phyloP scores from a whole-genome alignment of 805 yeast genomes.

The Sugiyamaella marilandica region DNA sequence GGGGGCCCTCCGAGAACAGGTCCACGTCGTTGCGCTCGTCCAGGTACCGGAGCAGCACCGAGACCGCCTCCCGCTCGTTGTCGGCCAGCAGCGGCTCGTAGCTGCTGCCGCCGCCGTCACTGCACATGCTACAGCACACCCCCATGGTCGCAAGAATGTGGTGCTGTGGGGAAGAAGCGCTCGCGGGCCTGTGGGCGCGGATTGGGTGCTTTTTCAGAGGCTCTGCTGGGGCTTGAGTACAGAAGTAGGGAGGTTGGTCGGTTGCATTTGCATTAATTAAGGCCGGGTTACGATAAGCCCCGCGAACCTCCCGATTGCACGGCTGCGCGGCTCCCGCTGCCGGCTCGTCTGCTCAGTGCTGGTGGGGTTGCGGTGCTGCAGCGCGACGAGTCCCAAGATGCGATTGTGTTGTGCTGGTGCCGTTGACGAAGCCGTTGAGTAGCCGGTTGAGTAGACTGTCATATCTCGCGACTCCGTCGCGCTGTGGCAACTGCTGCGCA shows the following conservation, averaged over 20 bases:
- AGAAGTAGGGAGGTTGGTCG: neutral
- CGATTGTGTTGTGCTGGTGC: too few relatives aligned
- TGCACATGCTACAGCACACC: conserved; percentile 21
- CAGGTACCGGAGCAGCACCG: conserved; percentile 78
- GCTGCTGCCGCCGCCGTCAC: conserved; percentile 36
- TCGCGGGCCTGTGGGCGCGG: neutral
- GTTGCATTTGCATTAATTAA: neutral
- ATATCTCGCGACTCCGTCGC: too few relatives aligned
- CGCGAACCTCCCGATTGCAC: neutral
- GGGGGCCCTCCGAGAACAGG: conserved; percentile 75
- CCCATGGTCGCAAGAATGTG: conserved; percentile 13
- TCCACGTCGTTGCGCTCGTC: conserved; percentile 76
- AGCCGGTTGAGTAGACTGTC: too few relatives aligned
- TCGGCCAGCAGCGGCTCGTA: conserved; percentile 86
- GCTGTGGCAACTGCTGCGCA: too few relatives aligned
- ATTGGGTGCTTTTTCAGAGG: neutral
- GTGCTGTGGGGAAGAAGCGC: neutral
- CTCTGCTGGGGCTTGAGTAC: neutral
- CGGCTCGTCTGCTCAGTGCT: too few relatives aligned
- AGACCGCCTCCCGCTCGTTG: conserved; percentile 94
- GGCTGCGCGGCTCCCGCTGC: too few relatives aligned
- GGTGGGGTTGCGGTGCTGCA: too few relatives aligned
- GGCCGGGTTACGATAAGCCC: conserved; percentile 4
- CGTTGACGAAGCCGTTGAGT: too few relatives aligned
- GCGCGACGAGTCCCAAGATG: too few relatives aligned